phyloP scores from a whole-genome alignment of 2,329 filamentous ascomycete species.

The Cercospora brassicicola region DNA sequence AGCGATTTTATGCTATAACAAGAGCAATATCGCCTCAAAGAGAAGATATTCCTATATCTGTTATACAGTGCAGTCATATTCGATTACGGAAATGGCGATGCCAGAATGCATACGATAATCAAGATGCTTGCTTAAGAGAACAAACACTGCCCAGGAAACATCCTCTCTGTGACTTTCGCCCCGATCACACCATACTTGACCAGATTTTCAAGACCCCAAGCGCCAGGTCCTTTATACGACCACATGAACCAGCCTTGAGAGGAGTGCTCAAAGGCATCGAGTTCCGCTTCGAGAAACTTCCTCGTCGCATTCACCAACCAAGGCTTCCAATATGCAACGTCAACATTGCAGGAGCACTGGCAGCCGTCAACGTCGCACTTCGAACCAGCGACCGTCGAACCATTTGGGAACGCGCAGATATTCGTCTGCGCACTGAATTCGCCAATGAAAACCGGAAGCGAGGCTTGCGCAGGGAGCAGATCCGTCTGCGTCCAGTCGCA shows the following conservation, averaged over 20 bases:
- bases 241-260: conserved; percentile 48
- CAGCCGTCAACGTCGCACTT: conserved; percentile 41
- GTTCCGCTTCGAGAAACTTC: conserved; percentile 47
- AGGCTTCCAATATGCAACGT: conserved; percentile 39
- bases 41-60: neutral
- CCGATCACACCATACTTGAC: conserved; percentile 45
- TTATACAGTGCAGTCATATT: neutral
- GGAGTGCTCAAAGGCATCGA: conserved; percentile 47
- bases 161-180: conserved; percentile 38
- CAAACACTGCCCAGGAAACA: conserved; percentile 32
- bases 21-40: neutral
- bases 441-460: conserved; percentile 45
- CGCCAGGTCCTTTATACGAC: conserved; percentile 46
- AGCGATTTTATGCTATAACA: neutral
- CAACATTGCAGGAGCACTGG: conserved; percentile 42
- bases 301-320: conserved; percentile 42
- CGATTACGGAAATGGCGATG: neutral
- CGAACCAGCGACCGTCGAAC: conserved; percentile 38
- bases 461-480: conserved; percentile 29
- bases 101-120: neutral
- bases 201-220: conserved; percentile 47
- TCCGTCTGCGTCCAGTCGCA: conserved; percentile 39
- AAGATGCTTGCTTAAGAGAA: neutral
- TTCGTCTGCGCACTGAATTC: conserved; percentile 49
- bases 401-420: conserved; percentile 47